Base-by-base conservation (phyloP, 2,329 filamentous ascomycete genomes). In the Dactylellina leptospora region DNA sequence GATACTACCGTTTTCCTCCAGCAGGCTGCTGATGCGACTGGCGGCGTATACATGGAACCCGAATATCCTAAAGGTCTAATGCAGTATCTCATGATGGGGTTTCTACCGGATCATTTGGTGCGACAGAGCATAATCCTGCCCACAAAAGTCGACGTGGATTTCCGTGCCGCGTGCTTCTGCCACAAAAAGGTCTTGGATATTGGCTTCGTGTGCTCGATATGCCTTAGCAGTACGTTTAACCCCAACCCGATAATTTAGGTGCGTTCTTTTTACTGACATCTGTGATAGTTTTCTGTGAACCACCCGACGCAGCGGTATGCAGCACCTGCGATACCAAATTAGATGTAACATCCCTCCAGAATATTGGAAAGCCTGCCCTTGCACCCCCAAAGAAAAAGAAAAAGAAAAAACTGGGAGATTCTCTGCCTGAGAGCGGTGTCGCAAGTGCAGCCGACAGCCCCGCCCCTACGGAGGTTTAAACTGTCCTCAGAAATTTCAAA, bases 161-260 rank as follows among this genome's bases (percentile, higher is more conserved):
- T 99, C 79, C 87, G 95, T 44, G 93, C 96, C n/a, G 95, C 95
- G 2, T 99, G 95, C 79, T 99, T 99, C 82, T 99, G 95, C 79
- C 95, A 99, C 81, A 85, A 93, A 54, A 87, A 87, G 33, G 92
- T 97, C 18, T 89, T 99, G 44, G 92, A 97, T 80, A 87, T 93
- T 1, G 95, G 93, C 6, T 99, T 91, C 79, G 93, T 99, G 36
- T 99, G 95, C 82, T 96, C 91, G 73, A 92, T 99, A 76, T 99
- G 95, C 78, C 83, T 99, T 45, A 96, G 91, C 80, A 99, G 84
- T 85, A 80, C 77, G 82, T 80, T n/a, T 11, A 40, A 16, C 9
- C 13, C 38, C 27, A 11, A 11, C 16, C 27, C 18, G 23, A 20
- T 50, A 28, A 42, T 60, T 36, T 6, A 10, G 13, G 44, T 42